These are phyloP conservation scores for Colletotrichum karsti DNA, from an alignment of 2,329 filamentous ascomycete genomes.

Conservation along the genomic window DNA sequence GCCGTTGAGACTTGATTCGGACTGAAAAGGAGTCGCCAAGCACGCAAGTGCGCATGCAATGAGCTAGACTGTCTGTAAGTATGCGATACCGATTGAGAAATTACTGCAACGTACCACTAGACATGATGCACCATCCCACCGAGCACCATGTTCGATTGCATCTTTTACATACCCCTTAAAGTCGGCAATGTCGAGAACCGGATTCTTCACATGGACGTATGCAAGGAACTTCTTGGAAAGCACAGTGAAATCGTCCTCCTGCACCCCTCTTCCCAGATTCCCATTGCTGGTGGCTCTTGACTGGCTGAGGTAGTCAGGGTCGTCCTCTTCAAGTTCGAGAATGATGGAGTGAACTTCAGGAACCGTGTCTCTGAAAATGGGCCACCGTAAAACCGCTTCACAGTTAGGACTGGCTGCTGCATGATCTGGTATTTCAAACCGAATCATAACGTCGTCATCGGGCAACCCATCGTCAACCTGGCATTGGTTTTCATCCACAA, in stretches of 20 bases:
- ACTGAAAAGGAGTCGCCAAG: conserved; percentile 35
- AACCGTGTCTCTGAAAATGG: conserved; percentile 35
- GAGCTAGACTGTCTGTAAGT: conserved; percentile 31
- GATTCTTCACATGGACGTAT: conserved; percentile 43
- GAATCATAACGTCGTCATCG: conserved; percentile 8
- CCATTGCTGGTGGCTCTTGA: not conserved
- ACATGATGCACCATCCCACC: conserved; percentile 38
- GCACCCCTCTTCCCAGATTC: conserved; percentile 32
- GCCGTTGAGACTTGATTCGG: not conserved
- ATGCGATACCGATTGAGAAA: no score
- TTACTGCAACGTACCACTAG: conserved; percentile 35
- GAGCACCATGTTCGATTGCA: conserved; percentile 35
- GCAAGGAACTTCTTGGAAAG: conserved; percentile 38
- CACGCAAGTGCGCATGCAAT: conserved; percentile 40
- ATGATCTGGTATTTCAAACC: conserved; percentile 26
- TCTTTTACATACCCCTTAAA: conserved; percentile 31
- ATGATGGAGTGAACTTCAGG: conserved; percentile 32
- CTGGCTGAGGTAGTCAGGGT: conserved; percentile 9
- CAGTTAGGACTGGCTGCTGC: conserved; percentile 30
- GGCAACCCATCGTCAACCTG: not conserved
- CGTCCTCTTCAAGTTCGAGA: conserved; percentile 28
- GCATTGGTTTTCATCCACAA: not conserved
- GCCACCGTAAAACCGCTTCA: conserved; percentile 39
- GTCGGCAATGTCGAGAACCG: conserved; percentile 36
- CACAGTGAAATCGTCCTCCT: conserved; percentile 36